These are phyloP conservation scores for Hypoxylon perforatum DNA, from an alignment of 495 filamentous ascomycete species.

Conservation along the genomic window DNA sequence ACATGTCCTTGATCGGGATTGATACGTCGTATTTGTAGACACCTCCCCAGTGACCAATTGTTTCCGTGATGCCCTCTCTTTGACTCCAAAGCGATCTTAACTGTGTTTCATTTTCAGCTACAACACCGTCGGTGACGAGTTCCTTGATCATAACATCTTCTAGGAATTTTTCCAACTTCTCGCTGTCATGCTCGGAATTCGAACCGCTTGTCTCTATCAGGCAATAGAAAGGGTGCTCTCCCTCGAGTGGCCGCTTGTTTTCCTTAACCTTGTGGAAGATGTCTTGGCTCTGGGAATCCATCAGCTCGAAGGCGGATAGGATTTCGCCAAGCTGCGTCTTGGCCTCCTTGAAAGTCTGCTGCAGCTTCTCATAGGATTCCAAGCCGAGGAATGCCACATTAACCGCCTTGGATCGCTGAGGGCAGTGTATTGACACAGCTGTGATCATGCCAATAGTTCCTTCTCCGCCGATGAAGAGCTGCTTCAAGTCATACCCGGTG, in stretches of 20 bases:
- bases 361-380: slow-evolving; percentile 85
- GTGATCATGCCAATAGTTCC: slow-evolving; percentile 96
- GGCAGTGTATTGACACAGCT: slow-evolving; percentile 86
- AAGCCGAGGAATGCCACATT: slow-evolving; percentile 93
- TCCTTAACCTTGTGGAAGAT: slow-evolving; percentile 78
- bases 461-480: slow-evolving; percentile 94
- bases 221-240: slow-evolving; percentile 91
- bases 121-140: slow-evolving; percentile 85
- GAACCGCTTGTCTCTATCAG: slow-evolving; percentile 95
- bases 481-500: slow-evolving; percentile 95
- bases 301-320: slow-evolving; percentile 95
- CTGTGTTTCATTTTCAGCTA: slow-evolving; percentile 94
- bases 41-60: slow-evolving; percentile 87
- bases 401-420: slow-evolving; percentile 81
- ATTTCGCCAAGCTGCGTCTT: slow-evolving; percentile 93
- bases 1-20: slow-evolving; percentile 88
- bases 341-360: slow-evolving; percentile 82
- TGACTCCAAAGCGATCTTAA: slow-evolving; percentile 86
- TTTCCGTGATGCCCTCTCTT: slow-evolving; percentile 92
- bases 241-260: slow-evolving; percentile 82
- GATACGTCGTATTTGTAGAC: slow-evolving; percentile 99
- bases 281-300: slow-evolving; percentile 85
- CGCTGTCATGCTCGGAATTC: slow-evolving; percentile 90
- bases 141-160: slow-evolving; percentile 87
- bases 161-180: slow-evolving; percentile 86